phyloP scores from a whole-genome alignment of 345 rosid genomes.

The Pugionium dolabratum region DNA sequence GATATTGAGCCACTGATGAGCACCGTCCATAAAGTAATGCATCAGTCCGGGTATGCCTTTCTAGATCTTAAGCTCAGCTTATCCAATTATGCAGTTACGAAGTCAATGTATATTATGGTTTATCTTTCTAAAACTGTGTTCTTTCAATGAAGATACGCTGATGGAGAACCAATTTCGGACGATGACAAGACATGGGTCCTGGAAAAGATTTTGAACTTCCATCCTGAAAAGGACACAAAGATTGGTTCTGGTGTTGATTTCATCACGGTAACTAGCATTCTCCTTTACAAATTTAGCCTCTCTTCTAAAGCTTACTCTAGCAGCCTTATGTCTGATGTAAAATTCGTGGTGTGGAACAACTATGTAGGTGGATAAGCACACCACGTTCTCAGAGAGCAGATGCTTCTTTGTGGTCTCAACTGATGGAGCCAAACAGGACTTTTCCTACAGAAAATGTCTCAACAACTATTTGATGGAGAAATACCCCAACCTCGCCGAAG shows the following conservation, averaged over 20 bases:
- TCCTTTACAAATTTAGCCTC: conserved; percentile 4
- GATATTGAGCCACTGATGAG: conserved; percentile 71
- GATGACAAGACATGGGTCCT: conserved; percentile 61
- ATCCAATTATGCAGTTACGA: not conserved
- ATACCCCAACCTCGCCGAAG: conserved; percentile 62
- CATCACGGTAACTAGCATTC: conserved; percentile 54
- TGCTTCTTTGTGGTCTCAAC: conserved; percentile 75
- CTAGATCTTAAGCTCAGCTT: conserved; percentile 7
- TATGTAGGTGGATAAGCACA: conserved; percentile 70
- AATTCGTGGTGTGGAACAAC: not conserved
- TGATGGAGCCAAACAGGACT: conserved; percentile 69
- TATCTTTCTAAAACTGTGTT: conserved; percentile 26
- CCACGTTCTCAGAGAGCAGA: conserved; percentile 54
- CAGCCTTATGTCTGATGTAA: conserved; percentile 14
- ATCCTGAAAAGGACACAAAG: conserved; percentile 74
- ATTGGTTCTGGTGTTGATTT: conserved; percentile 76
- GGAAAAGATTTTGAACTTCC: conserved; percentile 67
- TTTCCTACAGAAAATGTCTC: conserved; percentile 77
- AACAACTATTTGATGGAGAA: conserved; percentile 60
- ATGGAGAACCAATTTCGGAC: conserved; percentile 73
- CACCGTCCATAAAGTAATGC: conserved; percentile 64
- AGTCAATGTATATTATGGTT: not conserved
- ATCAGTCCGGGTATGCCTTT: conserved; percentile 53
- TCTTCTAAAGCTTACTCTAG: conserved; percentile 5
- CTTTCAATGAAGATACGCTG: conserved; percentile 61